phyloP scores from a whole-genome alignment of 169 alveolate genomes.

The Eimeria falciformis region DNA sequence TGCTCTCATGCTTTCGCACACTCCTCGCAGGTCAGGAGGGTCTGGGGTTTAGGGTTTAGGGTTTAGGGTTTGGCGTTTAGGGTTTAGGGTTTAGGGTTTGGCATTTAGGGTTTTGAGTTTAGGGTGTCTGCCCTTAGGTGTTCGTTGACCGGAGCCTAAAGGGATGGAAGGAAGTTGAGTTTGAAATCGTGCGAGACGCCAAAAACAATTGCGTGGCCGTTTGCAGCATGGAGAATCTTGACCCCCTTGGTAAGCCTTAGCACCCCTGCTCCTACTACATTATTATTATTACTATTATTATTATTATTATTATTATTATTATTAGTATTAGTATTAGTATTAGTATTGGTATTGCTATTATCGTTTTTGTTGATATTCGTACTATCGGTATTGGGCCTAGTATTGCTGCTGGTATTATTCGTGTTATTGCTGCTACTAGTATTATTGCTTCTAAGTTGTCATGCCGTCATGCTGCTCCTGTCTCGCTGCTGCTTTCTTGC shows the following conservation, averaged over 20 bases:
- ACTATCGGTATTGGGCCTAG: no score
- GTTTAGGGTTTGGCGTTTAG: background rate
- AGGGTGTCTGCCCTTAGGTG: constrained; percentile 80
- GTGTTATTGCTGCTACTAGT: no score
- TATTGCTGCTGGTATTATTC: no score
- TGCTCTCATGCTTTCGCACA: constrained; percentile 84
- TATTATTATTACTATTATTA: no score
- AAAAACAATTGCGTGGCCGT: constrained; percentile 92
- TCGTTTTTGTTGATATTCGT: no score
- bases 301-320: no score
- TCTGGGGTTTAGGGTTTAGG: background rate
- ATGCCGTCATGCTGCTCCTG: no score
- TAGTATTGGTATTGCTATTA: no score
- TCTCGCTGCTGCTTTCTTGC: no score
- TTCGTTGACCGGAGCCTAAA: constrained; percentile 90
- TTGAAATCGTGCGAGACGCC: constrained; percentile 91
- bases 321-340: no score
- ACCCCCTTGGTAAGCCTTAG: constrained; percentile 87
- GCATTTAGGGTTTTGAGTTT: background rate
- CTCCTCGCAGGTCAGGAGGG: constrained; percentile 75
- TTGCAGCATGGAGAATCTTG: constrained; percentile 93
- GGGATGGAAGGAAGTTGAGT: constrained; percentile 94
- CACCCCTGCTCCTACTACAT: background rate
- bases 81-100: background rate
- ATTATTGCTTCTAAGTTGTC: no score